phyloP scores from a whole-genome alignment of 164 flowering plant genomes.

The Vitis rupestris region DNA sequence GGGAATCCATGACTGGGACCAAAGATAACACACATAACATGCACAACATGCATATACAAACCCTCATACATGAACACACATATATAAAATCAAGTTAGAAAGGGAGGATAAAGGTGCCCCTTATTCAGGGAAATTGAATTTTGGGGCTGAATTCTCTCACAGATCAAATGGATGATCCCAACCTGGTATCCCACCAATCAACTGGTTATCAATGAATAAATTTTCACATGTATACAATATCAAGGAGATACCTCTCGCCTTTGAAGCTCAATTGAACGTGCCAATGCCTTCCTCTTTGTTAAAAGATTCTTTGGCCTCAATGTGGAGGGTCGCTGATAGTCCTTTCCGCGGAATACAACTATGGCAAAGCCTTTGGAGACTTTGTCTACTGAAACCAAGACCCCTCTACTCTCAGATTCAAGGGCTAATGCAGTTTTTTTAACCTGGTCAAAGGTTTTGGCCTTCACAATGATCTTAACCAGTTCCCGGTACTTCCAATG shows the following conservation, averaged over 20 bases:
- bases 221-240: neutral
- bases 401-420: slow-evolving; percentile 95
- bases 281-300: slow-evolving; percentile 92
- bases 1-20: too few species aligned
- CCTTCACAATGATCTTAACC: slow-evolving; percentile 74
- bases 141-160: neutral
- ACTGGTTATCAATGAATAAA: too few species aligned
- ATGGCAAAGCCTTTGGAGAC: slow-evolving; percentile 83
- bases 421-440: slow-evolving; percentile 71
- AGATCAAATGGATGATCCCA: neutral
- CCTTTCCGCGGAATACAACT: slow-evolving; percentile 77
- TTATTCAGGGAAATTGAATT: neutral
- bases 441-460: slow-evolving; percentile 67
- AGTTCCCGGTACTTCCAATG: slow-evolving; percentile 98
- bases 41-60: neutral
- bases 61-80: neutral
- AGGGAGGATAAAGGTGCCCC: neutral
- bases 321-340: slow-evolving; percentile 67
- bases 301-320: slow-evolving; percentile 89
- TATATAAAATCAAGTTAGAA: neutral
- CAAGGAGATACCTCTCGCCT: slow-evolving; percentile 72
- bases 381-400: slow-evolving; percentile 88
- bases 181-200: too few species aligned
- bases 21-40: too few species aligned
- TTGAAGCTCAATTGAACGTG: slow-evolving; percentile 93